Percentiles rank a stretch among this genome's conserved stretches.
These are phyloP conservation scores for Pseudonitzschia pungens DNA, from an alignment of 108 stramenopile species.

Conservation along the genomic window DNA sequence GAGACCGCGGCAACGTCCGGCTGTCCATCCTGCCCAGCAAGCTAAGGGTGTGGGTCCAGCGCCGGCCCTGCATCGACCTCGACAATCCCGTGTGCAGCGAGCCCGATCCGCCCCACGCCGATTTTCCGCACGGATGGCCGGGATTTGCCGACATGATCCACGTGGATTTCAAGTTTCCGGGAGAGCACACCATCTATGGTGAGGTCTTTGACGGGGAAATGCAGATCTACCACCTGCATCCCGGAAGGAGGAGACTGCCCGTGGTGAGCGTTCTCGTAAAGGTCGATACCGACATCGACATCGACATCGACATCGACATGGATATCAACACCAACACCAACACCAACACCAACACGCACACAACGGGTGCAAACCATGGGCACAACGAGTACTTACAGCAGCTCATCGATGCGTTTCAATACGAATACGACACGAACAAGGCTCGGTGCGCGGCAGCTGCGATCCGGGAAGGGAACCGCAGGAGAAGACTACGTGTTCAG, in stretches of 20 bases:
- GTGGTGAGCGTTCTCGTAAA: slow-evolving; percentile 39
- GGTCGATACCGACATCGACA: background rate
- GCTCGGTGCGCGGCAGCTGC: slow-evolving; percentile 25
- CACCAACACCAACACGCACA: too few species aligned
- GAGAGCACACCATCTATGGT: slow-evolving; percentile 74
- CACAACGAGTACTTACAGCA: slow-evolving; percentile 43
- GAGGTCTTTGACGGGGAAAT: slow-evolving; percentile 75
- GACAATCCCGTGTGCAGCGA: slow-evolving; percentile 30
- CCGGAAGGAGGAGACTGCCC: slow-evolving; percentile 35
- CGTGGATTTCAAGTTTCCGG: slow-evolving; percentile 85
- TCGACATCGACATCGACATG: background rate
- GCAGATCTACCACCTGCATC: slow-evolving; percentile 72
- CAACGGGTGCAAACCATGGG: too few species aligned
- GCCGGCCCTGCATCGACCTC: slow-evolving; percentile 42
- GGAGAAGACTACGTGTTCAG: background rate
- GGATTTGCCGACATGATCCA: slow-evolving; percentile 61
- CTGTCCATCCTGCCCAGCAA: slow-evolving; percentile 44
- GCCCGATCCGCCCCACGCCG: slow-evolving; percentile 67
- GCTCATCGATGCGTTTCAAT: slow-evolving; percentile 54
- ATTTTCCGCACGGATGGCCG: slow-evolving; percentile 73
- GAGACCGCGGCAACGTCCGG: background rate
- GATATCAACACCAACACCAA: background rate
- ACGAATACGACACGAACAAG: slow-evolving; percentile 48
- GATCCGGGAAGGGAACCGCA: background rate
- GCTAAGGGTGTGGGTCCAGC: slow-evolving; percentile 39